These are phyloP conservation scores for Inonotus hispidus DNA, from an alignment of 1,284 basidiomycete genomes.

Conservation along the genomic window DNA sequence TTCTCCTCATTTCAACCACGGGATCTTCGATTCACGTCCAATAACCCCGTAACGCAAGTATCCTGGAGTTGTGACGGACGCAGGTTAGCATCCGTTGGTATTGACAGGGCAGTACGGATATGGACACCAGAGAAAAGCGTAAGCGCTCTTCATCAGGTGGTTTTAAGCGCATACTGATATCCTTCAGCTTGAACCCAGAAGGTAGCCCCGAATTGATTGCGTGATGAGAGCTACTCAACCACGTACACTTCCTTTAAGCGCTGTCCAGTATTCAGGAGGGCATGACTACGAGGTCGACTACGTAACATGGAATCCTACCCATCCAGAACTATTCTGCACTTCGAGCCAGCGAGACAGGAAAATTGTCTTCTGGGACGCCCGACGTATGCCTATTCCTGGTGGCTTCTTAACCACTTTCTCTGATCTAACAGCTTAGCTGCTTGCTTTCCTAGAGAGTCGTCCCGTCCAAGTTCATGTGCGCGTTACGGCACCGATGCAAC, in stretches of 20 bases:
- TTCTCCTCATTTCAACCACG: slow-evolving; percentile 75
- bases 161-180: background rate
- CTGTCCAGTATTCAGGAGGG: slow-evolving; percentile 56
- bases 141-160: slow-evolving; percentile 24
- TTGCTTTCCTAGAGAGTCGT: slow-evolving; percentile 50
- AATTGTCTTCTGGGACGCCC: slow-evolving; percentile 78
- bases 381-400: slow-evolving; percentile 45
- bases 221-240: background rate
- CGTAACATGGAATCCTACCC: slow-evolving; percentile 75
- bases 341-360: slow-evolving; percentile 67
- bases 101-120: slow-evolving; percentile 69
- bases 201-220: background rate
- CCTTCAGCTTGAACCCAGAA: slow-evolving; percentile 59
- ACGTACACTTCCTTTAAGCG: slow-evolving; percentile 21
- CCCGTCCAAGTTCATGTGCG: slow-evolving; percentile 51
- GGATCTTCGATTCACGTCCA: slow-evolving; percentile 59
- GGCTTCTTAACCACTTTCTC: background rate
- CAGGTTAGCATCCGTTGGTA: slow-evolving; percentile 69
- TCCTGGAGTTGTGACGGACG: slow-evolving; percentile 80
- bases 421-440: slow-evolving; percentile 4
- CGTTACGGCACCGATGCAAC: slow-evolving; percentile 54
- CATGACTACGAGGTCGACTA: slow-evolving; percentile 73
- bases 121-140: slow-evolving; percentile 75
- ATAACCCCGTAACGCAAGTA: slow-evolving; percentile 64
- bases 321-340: slow-evolving; percentile 73